A percentile compares a stretch with the other conserved stretches of the same genome.
Evolutionary conservation across 2,329 filamentous ascomycete species (phyloP).

Genomic region (Aureobasidium sp.): DNA sequence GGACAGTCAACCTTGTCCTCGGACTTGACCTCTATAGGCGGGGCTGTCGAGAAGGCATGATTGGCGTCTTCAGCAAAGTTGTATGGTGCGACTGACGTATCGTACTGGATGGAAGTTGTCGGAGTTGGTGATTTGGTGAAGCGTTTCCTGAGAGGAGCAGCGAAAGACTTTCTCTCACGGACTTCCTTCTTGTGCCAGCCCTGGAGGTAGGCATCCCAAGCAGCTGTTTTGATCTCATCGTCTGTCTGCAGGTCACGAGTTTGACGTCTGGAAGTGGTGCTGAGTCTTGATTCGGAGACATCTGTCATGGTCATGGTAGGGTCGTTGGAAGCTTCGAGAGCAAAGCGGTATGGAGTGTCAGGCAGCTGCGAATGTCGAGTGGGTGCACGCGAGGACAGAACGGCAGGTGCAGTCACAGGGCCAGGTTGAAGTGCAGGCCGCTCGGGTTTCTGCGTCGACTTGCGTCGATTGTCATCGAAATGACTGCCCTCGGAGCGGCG

Average conservation of each 20-base stretch:
- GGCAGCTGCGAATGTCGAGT: neutral
- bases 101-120: constrained; percentile 20
- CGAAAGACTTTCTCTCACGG: constrained; percentile 38
- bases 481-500: constrained; percentile 30
- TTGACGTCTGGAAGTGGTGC: constrained; percentile 10
- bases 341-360: constrained; percentile 6
- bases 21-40: constrained; percentile 13
- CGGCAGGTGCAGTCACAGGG: neutral
- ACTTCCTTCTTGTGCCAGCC: constrained; percentile 36
- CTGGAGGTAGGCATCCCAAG: constrained; percentile 36
- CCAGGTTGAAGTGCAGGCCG: neutral
- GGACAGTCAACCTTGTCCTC: constrained; percentile 20
- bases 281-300: neutral
- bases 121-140: constrained; percentile 26
- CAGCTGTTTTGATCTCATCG: constrained; percentile 25
- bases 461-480: constrained; percentile 24
- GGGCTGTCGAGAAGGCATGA: constrained; percentile 17
- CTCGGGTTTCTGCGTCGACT: constrained; percentile 1
- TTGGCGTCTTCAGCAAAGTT: constrained; percentile 24
- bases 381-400: neutral
- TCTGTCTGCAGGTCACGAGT: constrained; percentile 24
- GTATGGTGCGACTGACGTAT: constrained; percentile 24
- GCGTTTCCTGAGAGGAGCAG: constrained; percentile 40
- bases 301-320: neutral
- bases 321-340: constrained; percentile 1